These are phyloP conservation scores for Sideroxylon spinosum DNA, from an alignment of 179 eudicot species.

Conservation along the genomic window DNA sequence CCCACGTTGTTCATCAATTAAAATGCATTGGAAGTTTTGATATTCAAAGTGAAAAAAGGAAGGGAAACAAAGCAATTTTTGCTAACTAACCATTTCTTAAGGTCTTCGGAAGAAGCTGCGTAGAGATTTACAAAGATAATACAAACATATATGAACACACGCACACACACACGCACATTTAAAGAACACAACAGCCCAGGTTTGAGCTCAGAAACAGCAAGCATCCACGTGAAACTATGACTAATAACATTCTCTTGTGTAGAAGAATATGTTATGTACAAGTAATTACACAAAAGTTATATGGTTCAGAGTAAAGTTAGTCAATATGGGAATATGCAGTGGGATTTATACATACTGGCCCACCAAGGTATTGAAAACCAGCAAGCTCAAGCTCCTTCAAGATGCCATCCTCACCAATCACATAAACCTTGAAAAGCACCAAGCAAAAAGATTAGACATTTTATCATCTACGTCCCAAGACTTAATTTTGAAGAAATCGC, in stretches of 20 bases:
- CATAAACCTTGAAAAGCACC: conserved; percentile 55
- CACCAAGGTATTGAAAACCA: conserved; percentile 82
- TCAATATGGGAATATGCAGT: background rate
- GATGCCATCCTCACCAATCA: conserved; percentile 97
- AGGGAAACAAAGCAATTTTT: background rate
- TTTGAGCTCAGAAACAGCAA: background rate
- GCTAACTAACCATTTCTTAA: background rate
- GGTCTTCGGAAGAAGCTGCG: background rate
- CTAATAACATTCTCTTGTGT: background rate
- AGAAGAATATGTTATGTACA: background rate
- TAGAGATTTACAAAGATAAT: background rate
- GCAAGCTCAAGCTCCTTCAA: conserved; percentile 94
- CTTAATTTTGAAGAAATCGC: background rate
- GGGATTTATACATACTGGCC: conserved; percentile 56
- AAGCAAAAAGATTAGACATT: conserved; percentile 10
- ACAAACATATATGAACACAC: too few relatives aligned
- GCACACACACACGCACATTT: too few relatives aligned
- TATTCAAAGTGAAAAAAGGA: background rate
- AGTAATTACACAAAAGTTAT: background rate
- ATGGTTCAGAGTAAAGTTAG: background rate
- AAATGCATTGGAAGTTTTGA: background rate
- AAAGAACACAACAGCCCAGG: background rate
- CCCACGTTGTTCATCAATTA: background rate
- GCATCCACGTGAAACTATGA: background rate
- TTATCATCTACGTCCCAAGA: background rate